Evolutionary conservation across 495 filamentous ascomycete genomes (phyloP).

Genomic region (Tetracladium setigerum): DNA sequence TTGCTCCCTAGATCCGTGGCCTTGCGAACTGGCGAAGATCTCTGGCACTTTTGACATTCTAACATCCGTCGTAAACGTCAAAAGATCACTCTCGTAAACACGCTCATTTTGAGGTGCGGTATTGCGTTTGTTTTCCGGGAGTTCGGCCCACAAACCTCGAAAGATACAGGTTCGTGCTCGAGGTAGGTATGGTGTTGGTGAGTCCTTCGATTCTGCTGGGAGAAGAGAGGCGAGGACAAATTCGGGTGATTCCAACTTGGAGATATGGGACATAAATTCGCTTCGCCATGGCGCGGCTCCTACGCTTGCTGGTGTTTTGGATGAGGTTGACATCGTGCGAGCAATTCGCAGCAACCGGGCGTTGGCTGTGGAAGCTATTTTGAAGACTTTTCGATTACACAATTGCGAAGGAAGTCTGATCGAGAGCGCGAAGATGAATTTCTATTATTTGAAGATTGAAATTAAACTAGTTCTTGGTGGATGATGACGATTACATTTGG

Average conservation of each 20-base stretch:
- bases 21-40: slow-evolving; percentile 41
- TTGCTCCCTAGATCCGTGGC: slow-evolving; percentile 27
- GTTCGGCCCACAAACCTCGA: slow-evolving; percentile 72
- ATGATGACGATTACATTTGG: no score
- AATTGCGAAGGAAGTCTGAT: no score
- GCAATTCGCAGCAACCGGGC: slow-evolving; percentile 11
- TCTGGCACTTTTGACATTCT: slow-evolving; percentile 78
- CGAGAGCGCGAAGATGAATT: no score
- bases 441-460: no score
- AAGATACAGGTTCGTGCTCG: slow-evolving; percentile 51
- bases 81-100: slow-evolving; percentile 64
- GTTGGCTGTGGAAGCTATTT: slow-evolving; percentile 16
- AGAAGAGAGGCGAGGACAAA: slow-evolving; percentile 67
- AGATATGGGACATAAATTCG: slow-evolving; percentile 56
- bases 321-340: slow-evolving; percentile 18
- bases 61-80: slow-evolving; percentile 79
- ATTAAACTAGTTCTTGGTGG: no score
- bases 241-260: slow-evolving; percentile 50
- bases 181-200: slow-evolving; percentile 24
- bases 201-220: slow-evolving; percentile 21
- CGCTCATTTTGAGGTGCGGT: slow-evolving; percentile 50
- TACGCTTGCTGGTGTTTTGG: slow-evolving; percentile 11
- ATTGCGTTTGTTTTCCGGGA: slow-evolving; percentile 57
- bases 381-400: no score
- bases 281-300: slow-evolving; percentile 55